A percentile compares a stretch with the other conserved stretches of the same genome.
Conservation (phyloP, 2,329 filamentous ascomycete genomes). For the Hymenoscyphus fraxineus region DNA sequence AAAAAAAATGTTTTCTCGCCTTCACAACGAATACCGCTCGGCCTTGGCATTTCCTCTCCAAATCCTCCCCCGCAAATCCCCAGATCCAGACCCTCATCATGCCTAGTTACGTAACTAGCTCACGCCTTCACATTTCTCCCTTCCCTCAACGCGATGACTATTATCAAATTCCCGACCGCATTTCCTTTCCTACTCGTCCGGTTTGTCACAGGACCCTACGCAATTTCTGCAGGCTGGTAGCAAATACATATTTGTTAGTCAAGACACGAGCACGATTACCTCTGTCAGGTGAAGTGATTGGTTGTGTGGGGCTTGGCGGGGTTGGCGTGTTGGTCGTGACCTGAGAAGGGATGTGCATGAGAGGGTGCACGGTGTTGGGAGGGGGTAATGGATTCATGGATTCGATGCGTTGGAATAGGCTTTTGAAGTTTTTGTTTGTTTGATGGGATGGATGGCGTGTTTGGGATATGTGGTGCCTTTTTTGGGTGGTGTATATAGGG, state of each 20-base stretch:
- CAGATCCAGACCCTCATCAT: not conserved
- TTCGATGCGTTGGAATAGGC: not conserved
- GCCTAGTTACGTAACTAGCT: not conserved
- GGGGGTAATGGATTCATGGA: conserved; percentile 4
- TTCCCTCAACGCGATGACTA: not conserved
- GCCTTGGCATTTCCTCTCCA: not conserved
- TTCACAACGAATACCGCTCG: not conserved
- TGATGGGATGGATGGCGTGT: not conserved
- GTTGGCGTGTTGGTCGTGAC: not conserved
- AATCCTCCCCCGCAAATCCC: not conserved
- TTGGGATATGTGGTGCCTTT: not conserved
- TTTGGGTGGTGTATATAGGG: conserved; percentile 2
- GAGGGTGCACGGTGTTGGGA: not conserved
- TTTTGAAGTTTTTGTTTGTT: not conserved
- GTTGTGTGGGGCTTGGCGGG: conserved; percentile 1
- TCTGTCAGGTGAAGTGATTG: not conserved
- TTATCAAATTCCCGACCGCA: not conserved
- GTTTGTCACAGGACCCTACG: not conserved
- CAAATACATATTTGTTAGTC: not conserved
- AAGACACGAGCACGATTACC: not conserved
- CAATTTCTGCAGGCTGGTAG: not conserved
- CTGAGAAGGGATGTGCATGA: not conserved
- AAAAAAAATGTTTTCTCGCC: not conserved
- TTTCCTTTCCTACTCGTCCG: not conserved
- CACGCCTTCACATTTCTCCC: not conserved